Evolutionary conservation across 179 eudicot genomes (phyloP).

Genomic region (Heliamphora pulchella): DNA sequence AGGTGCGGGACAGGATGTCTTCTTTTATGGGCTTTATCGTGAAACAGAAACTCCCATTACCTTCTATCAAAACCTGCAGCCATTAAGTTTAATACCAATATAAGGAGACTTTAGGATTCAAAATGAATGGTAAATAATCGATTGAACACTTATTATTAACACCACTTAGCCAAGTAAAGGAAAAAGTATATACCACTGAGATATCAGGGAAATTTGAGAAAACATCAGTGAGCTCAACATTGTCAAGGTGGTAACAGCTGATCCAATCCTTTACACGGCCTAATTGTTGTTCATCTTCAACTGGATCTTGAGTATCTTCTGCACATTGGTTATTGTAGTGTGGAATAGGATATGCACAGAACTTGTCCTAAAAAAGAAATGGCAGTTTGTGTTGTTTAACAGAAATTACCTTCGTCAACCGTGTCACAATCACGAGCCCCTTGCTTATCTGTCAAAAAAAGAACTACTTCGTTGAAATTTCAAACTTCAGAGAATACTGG

Average conservation of each 20-base stretch:
- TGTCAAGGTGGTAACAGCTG: slow-evolving; percentile 43
- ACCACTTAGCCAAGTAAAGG: background rate
- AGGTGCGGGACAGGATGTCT: background rate
- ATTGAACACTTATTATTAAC: background rate
- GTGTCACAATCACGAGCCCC: slow-evolving; percentile 25
- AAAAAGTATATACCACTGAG: slow-evolving; percentile 48
- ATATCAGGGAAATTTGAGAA: slow-evolving; percentile 79
- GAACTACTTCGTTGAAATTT: background rate
- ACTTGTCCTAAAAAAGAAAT: background rate
- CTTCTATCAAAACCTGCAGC: slow-evolving; percentile 76
- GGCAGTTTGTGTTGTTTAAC: background rate
- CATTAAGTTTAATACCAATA: background rate
- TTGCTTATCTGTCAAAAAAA: slow-evolving; percentile 38
- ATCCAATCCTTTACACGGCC: slow-evolving; percentile 79
- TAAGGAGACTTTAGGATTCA: background rate
- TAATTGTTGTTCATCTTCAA: slow-evolving; percentile 75
- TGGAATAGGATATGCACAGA: background rate
- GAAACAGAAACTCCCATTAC: slow-evolving; percentile 30
- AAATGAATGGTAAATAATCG: background rate
- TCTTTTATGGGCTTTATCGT: slow-evolving; percentile 8
- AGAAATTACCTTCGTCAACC: slow-evolving; percentile 42
- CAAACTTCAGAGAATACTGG: slow-evolving; percentile 5
- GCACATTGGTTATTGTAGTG: slow-evolving; percentile 10
- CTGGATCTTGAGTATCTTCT: slow-evolving; percentile 87
- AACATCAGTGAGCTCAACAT: slow-evolving; percentile 58